These are phyloP conservation scores for Phaseolus lunatus DNA, from an alignment of 306 rosid genomes.

Conservation along the genomic window DNA sequence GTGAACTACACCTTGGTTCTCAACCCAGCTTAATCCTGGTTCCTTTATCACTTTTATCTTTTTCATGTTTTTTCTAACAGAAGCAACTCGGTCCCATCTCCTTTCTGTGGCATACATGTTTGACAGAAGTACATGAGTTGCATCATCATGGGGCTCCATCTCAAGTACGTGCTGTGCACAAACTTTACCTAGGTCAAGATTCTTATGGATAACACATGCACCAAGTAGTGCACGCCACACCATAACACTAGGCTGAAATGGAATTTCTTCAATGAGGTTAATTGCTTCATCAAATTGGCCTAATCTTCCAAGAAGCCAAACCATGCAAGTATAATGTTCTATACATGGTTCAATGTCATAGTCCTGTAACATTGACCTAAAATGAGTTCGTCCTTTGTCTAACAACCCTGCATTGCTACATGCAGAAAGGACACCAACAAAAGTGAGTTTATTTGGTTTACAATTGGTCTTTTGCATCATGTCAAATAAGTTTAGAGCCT, in stretches of 20 bases:
- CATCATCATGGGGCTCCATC: conserved; percentile 50
- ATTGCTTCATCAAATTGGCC: conserved; percentile 49
- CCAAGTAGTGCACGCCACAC: conserved; percentile 52
- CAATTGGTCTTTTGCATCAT: conserved; percentile 44
- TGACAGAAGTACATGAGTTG: conserved; percentile 47
- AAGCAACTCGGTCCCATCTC: conserved; percentile 51
- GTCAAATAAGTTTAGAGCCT: conserved; percentile 49
- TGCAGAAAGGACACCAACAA: conserved; percentile 51
- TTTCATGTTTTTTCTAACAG: conserved; percentile 47
- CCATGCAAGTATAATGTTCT: conserved; percentile 53
- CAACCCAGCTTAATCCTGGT: conserved; percentile 52
- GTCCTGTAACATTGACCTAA: conserved; percentile 48
- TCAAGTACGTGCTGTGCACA: conserved; percentile 52
- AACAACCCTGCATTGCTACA: conserved; percentile 52
- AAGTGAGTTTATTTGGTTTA: conserved; percentile 47
- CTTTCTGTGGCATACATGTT: conserved; percentile 51
- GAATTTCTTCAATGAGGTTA: conserved; percentile 48
- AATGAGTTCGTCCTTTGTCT: conserved; percentile 43
- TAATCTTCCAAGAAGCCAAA: conserved; percentile 52
- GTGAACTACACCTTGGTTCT: conserved; percentile 50
- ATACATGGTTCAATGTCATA: conserved; percentile 43
- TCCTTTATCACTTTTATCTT: conserved; percentile 45
- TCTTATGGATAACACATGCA: conserved; percentile 50
- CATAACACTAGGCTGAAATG: conserved; percentile 48
- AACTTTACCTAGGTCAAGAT: conserved; percentile 47